phyloP scores from a whole-genome alignment of 2,329 filamentous ascomycete genomes.

The Aspergillus sp. region DNA sequence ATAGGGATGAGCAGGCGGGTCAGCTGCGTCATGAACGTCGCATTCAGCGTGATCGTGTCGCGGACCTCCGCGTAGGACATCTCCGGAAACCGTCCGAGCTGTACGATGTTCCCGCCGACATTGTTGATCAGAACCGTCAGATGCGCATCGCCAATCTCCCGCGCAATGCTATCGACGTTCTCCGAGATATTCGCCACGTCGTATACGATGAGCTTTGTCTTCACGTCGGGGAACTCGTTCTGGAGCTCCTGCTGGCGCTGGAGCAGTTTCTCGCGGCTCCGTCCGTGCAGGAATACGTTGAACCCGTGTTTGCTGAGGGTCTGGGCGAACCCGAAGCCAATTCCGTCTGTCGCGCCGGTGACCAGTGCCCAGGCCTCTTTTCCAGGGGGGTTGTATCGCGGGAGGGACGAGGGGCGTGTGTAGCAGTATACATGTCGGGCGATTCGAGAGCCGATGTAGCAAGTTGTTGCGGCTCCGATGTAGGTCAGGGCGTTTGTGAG shows the following conservation, averaged over 20 bases:
- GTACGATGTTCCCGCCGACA: conserved; percentile 37
- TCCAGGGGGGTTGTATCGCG: conserved; percentile 3
- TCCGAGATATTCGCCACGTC: conserved; percentile 30
- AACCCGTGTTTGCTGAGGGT: conserved; percentile 46
- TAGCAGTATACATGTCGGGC: conserved; percentile 2
- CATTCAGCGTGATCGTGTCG: conserved; percentile 40
- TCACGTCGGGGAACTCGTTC: conserved; percentile 29
- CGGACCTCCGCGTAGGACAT: conserved; percentile 31
- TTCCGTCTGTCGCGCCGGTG: conserved; percentile 48
- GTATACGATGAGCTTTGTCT: conserved; percentile 35
- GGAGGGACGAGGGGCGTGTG: conserved; percentile 2
- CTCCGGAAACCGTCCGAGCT: conserved; percentile 29
- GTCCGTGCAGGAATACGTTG: conserved; percentile 51
- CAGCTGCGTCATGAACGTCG: conserved; percentile 42
- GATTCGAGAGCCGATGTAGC: background rate
- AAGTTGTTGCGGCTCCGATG: conserved; percentile 1
- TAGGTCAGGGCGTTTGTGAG: conserved; percentile 1
- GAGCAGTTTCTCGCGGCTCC: conserved; percentile 42
- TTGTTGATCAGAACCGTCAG: conserved; percentile 51
- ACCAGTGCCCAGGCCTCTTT: conserved; percentile 37
- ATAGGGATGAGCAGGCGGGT: conserved; percentile 39
- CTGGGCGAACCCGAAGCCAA: conserved; percentile 43
- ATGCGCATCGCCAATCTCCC: conserved; percentile 28
- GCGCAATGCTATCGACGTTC: conserved; percentile 17
- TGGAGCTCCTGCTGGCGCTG: conserved; percentile 32